Base-by-base conservation (phyloP, 2,329 filamentous ascomycete genomes). In the Pseudogymnoascus sp. region DNA sequence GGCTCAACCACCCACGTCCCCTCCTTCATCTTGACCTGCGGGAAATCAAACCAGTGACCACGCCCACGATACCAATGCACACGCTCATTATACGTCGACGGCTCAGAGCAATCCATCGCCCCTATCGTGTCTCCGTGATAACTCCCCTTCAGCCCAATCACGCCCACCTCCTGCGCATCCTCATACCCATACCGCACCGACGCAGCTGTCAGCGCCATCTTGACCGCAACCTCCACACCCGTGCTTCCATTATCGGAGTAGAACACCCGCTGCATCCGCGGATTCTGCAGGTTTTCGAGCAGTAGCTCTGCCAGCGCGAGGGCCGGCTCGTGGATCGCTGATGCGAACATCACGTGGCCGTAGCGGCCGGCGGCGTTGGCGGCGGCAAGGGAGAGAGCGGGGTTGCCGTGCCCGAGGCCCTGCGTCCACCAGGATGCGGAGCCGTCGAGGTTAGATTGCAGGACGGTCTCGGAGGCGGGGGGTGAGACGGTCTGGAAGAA, bases 341-440 rank as follows among this genome's bases (percentile, higher is more conserved):
- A 86, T 0, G 90, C 89, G 69, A 95, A 94, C 88, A 95, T 94
- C 67, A 94, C 89, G 73, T 95, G 91, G 0, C 91, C 91, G 69
- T 94, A 95, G 28, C 90, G 82, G 6, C 91, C 90, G 1, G 91
- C 89, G 0, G 91, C 90, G 70, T 94, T 87, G 0, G 91, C 89
- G 1, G 90, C 90, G 0, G 89, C 85, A 1, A 94, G 81, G 0
- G 89, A 83, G 0, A 95, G 78, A 0, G 80, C 76, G 0, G 90
- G 83, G 67, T 90, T 92, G 5, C 86, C 88, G 67, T 95, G 91
- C 1, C 91, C 91, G 0, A 95, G 80, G 2, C 91, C 91, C 74
- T 95, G 91, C 0, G 91, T 95, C 91, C 91, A 95, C 91, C 91
- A 95, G 0, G 90, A 93, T 0, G 90, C 90, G 0, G 90, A 94